These are phyloP conservation scores for Eustoma russellianum DNA, from an alignment of 257 asterid genomes.

Conservation along the genomic window DNA sequence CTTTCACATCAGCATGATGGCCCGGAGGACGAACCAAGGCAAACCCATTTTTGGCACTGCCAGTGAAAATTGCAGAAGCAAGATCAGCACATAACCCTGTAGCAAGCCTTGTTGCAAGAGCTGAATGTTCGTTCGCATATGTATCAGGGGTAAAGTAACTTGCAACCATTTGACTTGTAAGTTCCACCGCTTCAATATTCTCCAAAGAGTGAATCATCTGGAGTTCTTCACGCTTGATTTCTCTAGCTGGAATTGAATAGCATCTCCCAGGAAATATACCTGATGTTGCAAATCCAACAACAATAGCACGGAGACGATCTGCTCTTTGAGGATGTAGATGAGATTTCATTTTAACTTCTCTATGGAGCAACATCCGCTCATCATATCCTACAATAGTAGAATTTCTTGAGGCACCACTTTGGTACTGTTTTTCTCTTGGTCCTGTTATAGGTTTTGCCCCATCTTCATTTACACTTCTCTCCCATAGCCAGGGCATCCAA, in stretches of 20 bases:
- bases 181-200: background rate
- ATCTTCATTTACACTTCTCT: too few relatives aligned
- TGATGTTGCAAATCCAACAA: conserved; percentile 87
- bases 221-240: conserved; percentile 77
- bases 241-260: conserved; percentile 68
- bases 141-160: conserved; percentile 99
- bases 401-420: too few relatives aligned
- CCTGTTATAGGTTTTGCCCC: too few relatives aligned
- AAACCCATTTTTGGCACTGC: conserved; percentile 86
- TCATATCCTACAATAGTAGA: conserved; percentile 82
- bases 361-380: conserved; percentile 97
- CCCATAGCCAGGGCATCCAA: too few relatives aligned
- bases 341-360: conserved; percentile 75
- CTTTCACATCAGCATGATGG: conserved; percentile 97
- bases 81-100: conserved; percentile 97
- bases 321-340: conserved; percentile 98
- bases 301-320: conserved; percentile 90
- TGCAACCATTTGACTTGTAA: background rate
- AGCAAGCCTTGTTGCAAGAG: conserved; percentile 87
- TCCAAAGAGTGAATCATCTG: conserved; percentile 46
- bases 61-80: conserved; percentile 71
- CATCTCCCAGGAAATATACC: conserved; percentile 96
- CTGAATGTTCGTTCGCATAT: conserved; percentile 84
- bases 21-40: conserved; percentile 99
- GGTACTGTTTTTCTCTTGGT: too few relatives aligned